Base-by-base conservation (phyloP, 441 rosid genomes). In the Euphorbia corollata region DNA sequence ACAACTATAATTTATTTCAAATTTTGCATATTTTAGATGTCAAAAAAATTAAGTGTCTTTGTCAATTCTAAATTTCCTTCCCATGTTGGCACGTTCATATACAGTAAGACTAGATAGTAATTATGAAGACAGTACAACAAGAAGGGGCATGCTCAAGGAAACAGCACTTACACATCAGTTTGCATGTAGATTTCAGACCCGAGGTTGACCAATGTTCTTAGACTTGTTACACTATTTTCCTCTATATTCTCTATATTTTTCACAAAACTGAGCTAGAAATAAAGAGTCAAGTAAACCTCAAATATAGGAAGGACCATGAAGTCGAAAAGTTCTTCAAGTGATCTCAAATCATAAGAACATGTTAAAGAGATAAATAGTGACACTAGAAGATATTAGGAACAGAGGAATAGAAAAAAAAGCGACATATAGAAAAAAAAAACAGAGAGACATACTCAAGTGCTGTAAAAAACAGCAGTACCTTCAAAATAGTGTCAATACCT, bases 131-230 rank as follows among this genome's bases (percentile, higher is more conserved):
- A 10, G 10, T 6, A 61, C 41, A 36, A 36, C 19, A 18, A 56
- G 63, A 45, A 69, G 23, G 43, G 13, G n/a, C 63, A 30, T 20
- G 16, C 32, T 57, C 9, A 19, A 48, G 70, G 20, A 70, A 56
- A 20, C 63, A 65, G 50, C 19, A 73, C 96, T 70, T 81, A 94
- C 96, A 87, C 96, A 79, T 89, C 88, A 43, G 96, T 94, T 78
- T 91, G 97, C 94, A 88, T 68, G 79, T 88, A 89, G 18, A 91
- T 90, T 75, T 89, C 94, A 69, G 98, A 91, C 62, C 97, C 99
- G 19, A 94, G 84, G 47, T 45, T 45, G 50, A 45, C 50, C 86
- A 81, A 59, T 18, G 99, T 91, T 76, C 83, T 84, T 39, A 91
- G 89, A 78, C 81, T 91, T 36, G 41, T 36, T 36, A 36, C 5